Evolutionary conservation across 805 yeast genomes (phyloP), one percentile per base, ranked within the genome.

Genomic region (Kurtzmaniella fragi): DNA sequence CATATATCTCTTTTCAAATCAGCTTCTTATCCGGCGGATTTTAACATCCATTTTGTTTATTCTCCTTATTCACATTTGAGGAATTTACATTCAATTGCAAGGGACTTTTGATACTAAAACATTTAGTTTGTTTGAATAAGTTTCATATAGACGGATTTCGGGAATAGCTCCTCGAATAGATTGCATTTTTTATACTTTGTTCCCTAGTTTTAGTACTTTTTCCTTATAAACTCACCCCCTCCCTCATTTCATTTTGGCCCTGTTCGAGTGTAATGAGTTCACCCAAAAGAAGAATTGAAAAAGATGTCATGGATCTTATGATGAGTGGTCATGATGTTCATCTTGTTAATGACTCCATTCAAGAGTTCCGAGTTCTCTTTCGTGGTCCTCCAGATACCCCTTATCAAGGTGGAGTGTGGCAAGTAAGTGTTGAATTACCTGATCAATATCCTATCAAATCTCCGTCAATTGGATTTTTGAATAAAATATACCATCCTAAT

Each of bases 251-350:
- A 5, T 6, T 28, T 12, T 7, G 16, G 17, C 17, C 20, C 11
- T 31, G 10, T 31, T 37, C 29, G 10, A 6, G 11, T 15, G 52
- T 11, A 25, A 57, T 58, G 65, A 75, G 84, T 57, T 77, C 84
- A 5, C 83, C 84, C 27, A 82, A 79, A 52, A 73, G 88, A 57
- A 74, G 95, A 35, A 90, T 93, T 48, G 96, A 90, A 56, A 86
- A 93, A 23, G 99, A 91, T 61, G 97, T 91, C 34, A 89, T 87
- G 96, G 93, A 90, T 61, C 71, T 91, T 76, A 84, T 91, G 63
- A 89, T 88, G 95, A 85, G 95, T 64, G 90, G 87, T 61, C 91
- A 82, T 57, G 91, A 89, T 42, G 98, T 91, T 14, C 76, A 80
- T 9, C 70, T 91, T 37, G 78, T 86, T 31, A 82, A 89, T 47